A percentile compares a stretch with the other conserved stretches of the same genome.
Conservation (phyloP, 2,329 filamentous ascomycete species). For the Diplodia seriata region DNA sequence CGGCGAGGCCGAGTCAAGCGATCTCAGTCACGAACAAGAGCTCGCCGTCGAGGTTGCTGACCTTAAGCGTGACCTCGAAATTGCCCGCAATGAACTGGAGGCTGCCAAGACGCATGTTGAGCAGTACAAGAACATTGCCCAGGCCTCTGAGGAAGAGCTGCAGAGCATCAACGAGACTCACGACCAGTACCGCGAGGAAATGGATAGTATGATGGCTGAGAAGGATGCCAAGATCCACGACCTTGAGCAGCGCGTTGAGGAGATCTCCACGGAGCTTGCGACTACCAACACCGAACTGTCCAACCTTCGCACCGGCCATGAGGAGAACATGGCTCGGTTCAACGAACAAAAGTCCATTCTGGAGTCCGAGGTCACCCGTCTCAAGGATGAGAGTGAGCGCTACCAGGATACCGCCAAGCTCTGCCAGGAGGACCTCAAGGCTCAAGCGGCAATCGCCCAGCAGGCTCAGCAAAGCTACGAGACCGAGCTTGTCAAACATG, state of each 20-base stretch:
- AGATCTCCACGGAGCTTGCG: slow-evolving; percentile 80
- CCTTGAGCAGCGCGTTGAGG: slow-evolving; percentile 81
- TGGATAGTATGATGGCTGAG: slow-evolving; percentile 74
- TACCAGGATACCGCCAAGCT: slow-evolving; percentile 80
- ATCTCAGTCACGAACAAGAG: slow-evolving; percentile 75
- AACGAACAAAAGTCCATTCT: slow-evolving; percentile 83
- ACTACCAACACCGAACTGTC: slow-evolving; percentile 84
- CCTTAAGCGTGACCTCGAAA: slow-evolving; percentile 83
- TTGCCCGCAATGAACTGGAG: slow-evolving; percentile 80
- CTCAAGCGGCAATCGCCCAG: slow-evolving; percentile 90
- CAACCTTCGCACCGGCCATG: slow-evolving; percentile 78
- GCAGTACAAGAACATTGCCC: slow-evolving; percentile 87
- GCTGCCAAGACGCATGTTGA: slow-evolving; percentile 81
- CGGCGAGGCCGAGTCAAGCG: slow-evolving; percentile 58
- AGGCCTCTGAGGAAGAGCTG: slow-evolving; percentile 85
- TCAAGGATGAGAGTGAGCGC: slow-evolving; percentile 84
- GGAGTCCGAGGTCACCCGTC: slow-evolving; percentile 77
- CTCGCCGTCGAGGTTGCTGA: slow-evolving; percentile 83
- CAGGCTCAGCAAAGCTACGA: slow-evolving; percentile 96
- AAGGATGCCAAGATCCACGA: slow-evolving; percentile 83
- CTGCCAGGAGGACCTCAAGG: slow-evolving; percentile 89
- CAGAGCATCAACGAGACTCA: slow-evolving; percentile 79
- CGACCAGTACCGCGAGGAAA: slow-evolving; percentile 87
- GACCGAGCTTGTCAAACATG: slow-evolving; percentile 91
- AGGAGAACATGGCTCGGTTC: slow-evolving; percentile 71